Base-by-base conservation (phyloP, 2,329 filamentous ascomycete species). In the Cordyceps farinosa region DNA sequence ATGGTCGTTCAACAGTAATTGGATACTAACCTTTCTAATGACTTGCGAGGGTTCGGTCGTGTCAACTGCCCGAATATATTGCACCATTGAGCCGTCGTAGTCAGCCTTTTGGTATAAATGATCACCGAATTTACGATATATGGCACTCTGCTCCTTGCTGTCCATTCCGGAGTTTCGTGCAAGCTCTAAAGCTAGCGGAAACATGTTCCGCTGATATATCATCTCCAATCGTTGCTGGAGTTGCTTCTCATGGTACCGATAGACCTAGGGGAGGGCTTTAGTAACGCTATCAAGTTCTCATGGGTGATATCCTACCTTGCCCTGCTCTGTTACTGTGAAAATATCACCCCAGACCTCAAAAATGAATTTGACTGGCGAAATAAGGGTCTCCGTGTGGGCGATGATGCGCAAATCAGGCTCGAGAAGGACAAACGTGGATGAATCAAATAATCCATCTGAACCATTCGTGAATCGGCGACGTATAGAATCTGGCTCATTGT, bases 41-140 rank as follows among this genome's bases (percentile, higher is more conserved):
- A 98, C 92, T 72, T 97, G 94, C 1, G 94, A 97, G 7, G 94
- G 94, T 70, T 98, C 94, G 0, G 94, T 98, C 64, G 91, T 95
- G 72, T 97, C 93, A 65, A 99, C 97, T 0, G 96, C 94, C 69
- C 92, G 90, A 66, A 99, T 87, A 72, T 99, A 99, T 74, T 98
- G 95, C 70, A 96, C 90, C 96, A 99, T 99, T n/a, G 96, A 93
- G 7, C 91, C 95, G 72, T 99, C 95, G 71, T 94, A 99, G 72
- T 97, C 93, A 5, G 90, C 92, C 71, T 96, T 97, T 67, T 96
- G 91, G 71, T 99, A 98, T 3, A 98, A 77, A 70, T 94, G 91
- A 73, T 99, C 95, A 13, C 94, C 95, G 74, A 97, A 98, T 73
- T 89, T 93, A 64, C 94, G 88, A 72, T 94, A 96, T 64, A 99